Percentiles rank a stretch among this genome's conserved stretches.
phyloP scores from a whole-genome alignment of 2,329 filamentous ascomycete species.

The Microcyclospora pomicola region DNA sequence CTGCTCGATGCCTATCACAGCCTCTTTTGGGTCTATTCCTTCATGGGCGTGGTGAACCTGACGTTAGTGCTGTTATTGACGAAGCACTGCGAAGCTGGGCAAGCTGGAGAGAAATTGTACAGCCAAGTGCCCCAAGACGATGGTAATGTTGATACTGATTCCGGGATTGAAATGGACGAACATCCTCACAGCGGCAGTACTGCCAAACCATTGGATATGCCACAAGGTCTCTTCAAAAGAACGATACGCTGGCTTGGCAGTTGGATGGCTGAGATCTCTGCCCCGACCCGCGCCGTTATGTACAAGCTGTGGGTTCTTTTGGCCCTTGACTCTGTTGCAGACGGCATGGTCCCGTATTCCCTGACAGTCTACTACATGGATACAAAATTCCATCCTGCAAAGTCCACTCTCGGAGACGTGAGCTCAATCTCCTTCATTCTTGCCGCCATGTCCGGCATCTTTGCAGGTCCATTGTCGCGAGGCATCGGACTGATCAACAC shows the following conservation, averaged over 20 bases:
- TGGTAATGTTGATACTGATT: conserved; percentile 3
- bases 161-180: conserved; percentile 3
- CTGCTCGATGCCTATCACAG: conserved; percentile 41
- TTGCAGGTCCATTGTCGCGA: conserved; percentile 50
- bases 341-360: conserved; percentile 45
- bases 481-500: conserved; percentile 48
- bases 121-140: conserved; percentile 16
- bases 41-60: conserved; percentile 42
- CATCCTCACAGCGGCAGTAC: conserved; percentile 2
- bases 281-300: conserved; percentile 40
- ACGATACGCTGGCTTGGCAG: neutral
- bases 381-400: conserved; percentile 39
- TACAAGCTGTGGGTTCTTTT: conserved; percentile 54
- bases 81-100: conserved; percentile 34
- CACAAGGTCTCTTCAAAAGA: neutral
- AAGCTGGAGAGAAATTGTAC: conserved; percentile 16
- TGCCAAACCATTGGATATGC: neutral
- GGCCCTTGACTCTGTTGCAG: conserved; percentile 52
- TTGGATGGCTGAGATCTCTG: conserved; percentile 42
- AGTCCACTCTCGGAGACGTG: conserved; percentile 40
- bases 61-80: conserved; percentile 35
- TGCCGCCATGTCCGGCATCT: conserved; percentile 29
- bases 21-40: conserved; percentile 44
- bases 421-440: conserved; percentile 37
- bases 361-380: conserved; percentile 44